phyloP scores from a whole-genome alignment of 805 yeast genomes.

The Yamadazyma sp. region DNA sequence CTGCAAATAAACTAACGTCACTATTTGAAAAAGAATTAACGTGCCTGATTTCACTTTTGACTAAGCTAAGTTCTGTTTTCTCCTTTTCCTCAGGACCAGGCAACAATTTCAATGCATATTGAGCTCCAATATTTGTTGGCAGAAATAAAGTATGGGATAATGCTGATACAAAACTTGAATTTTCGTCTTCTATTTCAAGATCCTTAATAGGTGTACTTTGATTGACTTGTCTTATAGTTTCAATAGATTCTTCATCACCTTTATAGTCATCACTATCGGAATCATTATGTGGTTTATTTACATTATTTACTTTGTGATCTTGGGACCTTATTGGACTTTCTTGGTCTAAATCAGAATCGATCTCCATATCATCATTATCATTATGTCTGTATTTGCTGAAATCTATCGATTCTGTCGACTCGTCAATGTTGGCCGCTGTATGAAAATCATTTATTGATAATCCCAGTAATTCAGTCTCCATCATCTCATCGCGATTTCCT shows the following conservation, averaged over 20 bases:
- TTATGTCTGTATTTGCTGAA: no score
- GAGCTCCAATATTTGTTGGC: constrained; percentile 42
- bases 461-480: constrained; percentile 5
- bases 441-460: constrained; percentile 9
- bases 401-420: no score
- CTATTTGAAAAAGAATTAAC: constrained; percentile 16
- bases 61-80: neutral
- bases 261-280: neutral
- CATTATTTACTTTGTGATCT: no score
- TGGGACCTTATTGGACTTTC: no score
- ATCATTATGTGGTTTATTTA: no score
- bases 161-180: constrained; percentile 17
- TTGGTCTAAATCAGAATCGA: no score
- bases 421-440: no score
- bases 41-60: constrained; percentile 12
- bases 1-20: constrained; percentile 10
- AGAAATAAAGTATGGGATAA: constrained; percentile 16
- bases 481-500: constrained; percentile 5
- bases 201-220: constrained; percentile 5
- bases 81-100: constrained; percentile 15
- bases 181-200: constrained; percentile 10
- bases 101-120: constrained; percentile 32
- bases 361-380: no score
- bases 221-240: constrained; percentile 5
- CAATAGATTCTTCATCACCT: constrained; percentile 2